Conservation (phyloP, 2,329 filamentous ascomycete species). For the Aureobasidium subglaciale region DNA sequence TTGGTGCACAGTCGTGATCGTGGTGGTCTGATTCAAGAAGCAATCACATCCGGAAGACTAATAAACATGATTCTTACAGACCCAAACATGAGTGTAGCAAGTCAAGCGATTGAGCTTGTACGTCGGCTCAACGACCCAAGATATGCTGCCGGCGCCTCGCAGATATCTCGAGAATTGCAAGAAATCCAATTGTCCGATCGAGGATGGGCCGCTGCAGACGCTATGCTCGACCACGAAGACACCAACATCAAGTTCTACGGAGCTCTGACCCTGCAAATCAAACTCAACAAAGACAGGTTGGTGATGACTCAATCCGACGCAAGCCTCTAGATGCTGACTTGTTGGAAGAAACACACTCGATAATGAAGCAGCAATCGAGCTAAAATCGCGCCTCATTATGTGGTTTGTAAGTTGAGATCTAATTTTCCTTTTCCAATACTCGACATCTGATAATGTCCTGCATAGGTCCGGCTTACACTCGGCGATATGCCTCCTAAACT, state of each 20-base stretch:
- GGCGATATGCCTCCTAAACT: slow-evolving; percentile 33
- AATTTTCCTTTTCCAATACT: neutral
- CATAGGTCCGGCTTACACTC: slow-evolving; percentile 2
- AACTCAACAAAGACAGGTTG: slow-evolving; percentile 59
- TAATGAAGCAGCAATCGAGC: slow-evolving; percentile 50
- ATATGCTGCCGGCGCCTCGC: slow-evolving; percentile 37
- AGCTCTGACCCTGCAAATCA: slow-evolving; percentile 85
- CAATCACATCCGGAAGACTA: neutral
- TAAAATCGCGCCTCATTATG: slow-evolving; percentile 54
- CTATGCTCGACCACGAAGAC: slow-evolving; percentile 60
- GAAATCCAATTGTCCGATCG: slow-evolving; percentile 68
- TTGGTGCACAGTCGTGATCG: too few species aligned
- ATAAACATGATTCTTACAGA: neutral
- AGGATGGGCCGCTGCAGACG: slow-evolving; percentile 80
- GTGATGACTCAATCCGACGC: neutral
- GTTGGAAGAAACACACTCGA: slow-evolving; percentile 39
- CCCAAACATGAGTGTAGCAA: neutral
- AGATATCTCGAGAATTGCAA: slow-evolving; percentile 69
- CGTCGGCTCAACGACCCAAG: slow-evolving; percentile 44
- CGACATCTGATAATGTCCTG: neutral
- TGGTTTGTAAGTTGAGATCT: slow-evolving; percentile 49
- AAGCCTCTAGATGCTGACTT: slow-evolving; percentile 14
- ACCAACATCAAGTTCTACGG: slow-evolving; percentile 85
- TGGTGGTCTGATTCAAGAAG: neutral
- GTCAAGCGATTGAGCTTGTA: slow-evolving; percentile 36